Evolutionary conservation across 352 stramenopile species (phyloP).

Genomic region (Phytophthora kernoviae): DNA sequence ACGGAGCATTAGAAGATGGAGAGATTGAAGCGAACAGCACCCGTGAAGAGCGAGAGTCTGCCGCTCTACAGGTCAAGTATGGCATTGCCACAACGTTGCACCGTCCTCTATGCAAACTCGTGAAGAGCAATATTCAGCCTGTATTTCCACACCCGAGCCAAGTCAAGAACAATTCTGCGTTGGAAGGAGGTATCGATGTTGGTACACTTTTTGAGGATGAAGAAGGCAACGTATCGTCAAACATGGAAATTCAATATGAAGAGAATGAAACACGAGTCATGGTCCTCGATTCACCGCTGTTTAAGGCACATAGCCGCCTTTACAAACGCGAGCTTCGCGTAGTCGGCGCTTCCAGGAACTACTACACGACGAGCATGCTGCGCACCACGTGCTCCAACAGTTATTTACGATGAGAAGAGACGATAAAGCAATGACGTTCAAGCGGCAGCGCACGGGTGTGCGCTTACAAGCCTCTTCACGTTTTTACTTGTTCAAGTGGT

Average conservation of each 20-base stretch:
- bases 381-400: slow-evolving; percentile 7
- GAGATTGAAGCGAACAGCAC: slow-evolving; percentile 4
- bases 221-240: not conserved
- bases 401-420: slow-evolving; percentile 7
- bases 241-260: not conserved
- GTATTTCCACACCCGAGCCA: slow-evolving; percentile 23
- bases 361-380: slow-evolving; percentile 12
- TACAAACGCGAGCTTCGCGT: slow-evolving; percentile 17
- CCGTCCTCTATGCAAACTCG: slow-evolving; percentile 32
- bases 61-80: slow-evolving; percentile 28
- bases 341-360: slow-evolving; percentile 3
- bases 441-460: slow-evolving; percentile 14
- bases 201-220: slow-evolving; percentile 19
- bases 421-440: not conserved
- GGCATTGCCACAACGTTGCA: slow-evolving; percentile 21
- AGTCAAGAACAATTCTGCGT: slow-evolving; percentile 10
- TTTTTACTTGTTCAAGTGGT: slow-evolving; percentile 18
- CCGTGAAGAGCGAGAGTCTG: slow-evolving; percentile 8
- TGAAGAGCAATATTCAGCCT: slow-evolving; percentile 19
- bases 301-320: slow-evolving; percentile 5
- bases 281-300: slow-evolving; percentile 4
- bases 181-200: slow-evolving; percentile 19
- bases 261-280: slow-evolving; percentile 7
- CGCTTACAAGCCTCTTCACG: slow-evolving; percentile 8
- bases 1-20: slow-evolving; percentile 18